These are phyloP conservation scores for Asterophora parasitica DNA, from an alignment of 768 basidiomycete genomes.

Conservation along the genomic window DNA sequence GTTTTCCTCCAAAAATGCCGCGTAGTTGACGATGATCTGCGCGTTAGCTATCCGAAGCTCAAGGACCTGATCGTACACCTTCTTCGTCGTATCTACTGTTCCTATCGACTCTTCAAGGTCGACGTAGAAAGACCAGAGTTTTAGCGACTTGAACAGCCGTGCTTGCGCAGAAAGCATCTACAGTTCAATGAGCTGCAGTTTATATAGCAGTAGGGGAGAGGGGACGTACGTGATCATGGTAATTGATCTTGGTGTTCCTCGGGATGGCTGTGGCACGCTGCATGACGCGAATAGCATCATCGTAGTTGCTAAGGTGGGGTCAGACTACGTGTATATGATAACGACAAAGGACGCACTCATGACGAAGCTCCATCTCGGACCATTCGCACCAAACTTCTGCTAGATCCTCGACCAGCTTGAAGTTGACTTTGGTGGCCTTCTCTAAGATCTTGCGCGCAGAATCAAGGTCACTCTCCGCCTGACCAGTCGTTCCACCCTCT, in stretches of 20 bases:
- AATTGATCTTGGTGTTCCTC: conserved; percentile 85
- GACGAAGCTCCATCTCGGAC: conserved; percentile 96
- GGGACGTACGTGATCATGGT: conserved; percentile 81
- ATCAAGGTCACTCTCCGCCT: conserved; percentile 77
- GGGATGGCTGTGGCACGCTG: conserved; percentile 92
- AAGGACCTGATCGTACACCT: conserved; percentile 93
- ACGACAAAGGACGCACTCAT: conserved; percentile 61
- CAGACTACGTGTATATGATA: conserved; percentile 1
- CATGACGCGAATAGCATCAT: conserved; percentile 93
- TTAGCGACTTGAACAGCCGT: conserved; percentile 94
- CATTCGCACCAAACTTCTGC: conserved; percentile 99
- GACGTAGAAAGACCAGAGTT: conserved; percentile 98
- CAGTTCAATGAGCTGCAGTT: background rate
- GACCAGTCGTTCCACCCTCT: conserved; percentile 78
- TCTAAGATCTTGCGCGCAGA: conserved; percentile 91
- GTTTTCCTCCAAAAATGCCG: conserved; percentile 95
- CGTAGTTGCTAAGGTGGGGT: conserved; percentile 72
- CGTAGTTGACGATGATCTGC: conserved; percentile 96
- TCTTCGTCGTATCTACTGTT: conserved; percentile 85
- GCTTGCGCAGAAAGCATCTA: conserved; percentile 82
- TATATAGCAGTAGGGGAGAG: background rate
- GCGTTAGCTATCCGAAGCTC: conserved; percentile 97
- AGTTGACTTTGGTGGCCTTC: conserved; percentile 87
- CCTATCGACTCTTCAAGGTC: conserved; percentile 98
- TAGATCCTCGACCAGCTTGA: conserved; percentile 93